Conservation (phyloP, 768 basidiomycete genomes). For the Termitomyces sp. region DNA sequence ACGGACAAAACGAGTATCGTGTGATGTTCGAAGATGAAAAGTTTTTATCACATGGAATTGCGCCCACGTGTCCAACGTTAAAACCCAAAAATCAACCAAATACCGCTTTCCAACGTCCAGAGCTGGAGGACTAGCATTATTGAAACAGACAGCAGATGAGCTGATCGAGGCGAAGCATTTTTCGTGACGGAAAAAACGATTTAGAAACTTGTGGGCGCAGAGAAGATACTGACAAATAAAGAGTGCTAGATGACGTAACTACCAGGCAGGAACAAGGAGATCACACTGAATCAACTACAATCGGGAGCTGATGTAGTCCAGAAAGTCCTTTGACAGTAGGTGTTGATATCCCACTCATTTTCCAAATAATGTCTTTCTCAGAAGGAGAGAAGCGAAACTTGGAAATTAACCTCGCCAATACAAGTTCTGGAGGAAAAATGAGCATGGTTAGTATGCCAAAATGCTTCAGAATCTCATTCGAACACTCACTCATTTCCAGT, state of each 20-base stretch:
- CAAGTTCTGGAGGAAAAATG: conserved; percentile 17
- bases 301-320: conserved; percentile 5
- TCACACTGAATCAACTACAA: not conserved
- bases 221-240: not conserved
- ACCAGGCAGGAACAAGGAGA: not conserved
- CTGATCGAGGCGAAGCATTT: not conserved
- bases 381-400: conserved; percentile 20
- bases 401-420: conserved; percentile 20
- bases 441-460: not conserved
- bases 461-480: not conserved
- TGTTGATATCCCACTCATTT: conserved; percentile 19
- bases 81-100: not conserved
- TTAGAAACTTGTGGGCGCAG: not conserved
- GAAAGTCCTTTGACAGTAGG: conserved; percentile 15
- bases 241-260: not conserved
- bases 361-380: conserved; percentile 22
- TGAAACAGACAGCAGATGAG: not conserved
- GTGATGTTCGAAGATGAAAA: not conserved
- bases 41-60: conserved; percentile 5
- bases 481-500: conserved; percentile 41
- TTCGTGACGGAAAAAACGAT: not conserved
- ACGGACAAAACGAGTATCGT: not conserved
- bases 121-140: not conserved
- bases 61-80: not conserved
- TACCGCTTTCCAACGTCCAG: not conserved